Percentiles rank a stretch among this genome's conserved stretches.
Conservation (phyloP, 225 moss, liverwort and hornwort species). For the Marchantia polymorpha region DNA sequence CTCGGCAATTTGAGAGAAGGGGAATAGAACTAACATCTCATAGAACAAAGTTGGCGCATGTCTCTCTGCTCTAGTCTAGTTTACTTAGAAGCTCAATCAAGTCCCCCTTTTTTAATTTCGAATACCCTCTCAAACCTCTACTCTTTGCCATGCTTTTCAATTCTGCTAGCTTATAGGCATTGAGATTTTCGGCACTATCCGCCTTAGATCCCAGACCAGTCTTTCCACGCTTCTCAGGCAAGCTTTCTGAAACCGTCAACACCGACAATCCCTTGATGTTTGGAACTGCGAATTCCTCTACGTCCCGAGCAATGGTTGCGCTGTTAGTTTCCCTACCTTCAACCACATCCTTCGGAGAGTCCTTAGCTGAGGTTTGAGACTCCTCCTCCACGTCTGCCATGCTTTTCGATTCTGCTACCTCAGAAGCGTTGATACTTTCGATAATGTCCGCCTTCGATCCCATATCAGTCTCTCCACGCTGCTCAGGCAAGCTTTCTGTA, state of each 20-base stretch:
- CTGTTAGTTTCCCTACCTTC: background rate
- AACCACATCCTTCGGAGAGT: background rate
- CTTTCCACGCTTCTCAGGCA: background rate
- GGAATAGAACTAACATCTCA: background rate
- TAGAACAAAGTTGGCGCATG: background rate
- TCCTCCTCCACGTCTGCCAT: conserved; percentile 33
- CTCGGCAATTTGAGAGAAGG: background rate
- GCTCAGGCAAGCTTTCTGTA: background rate
- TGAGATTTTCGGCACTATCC: conserved; percentile 10
- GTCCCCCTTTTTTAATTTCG: conserved; percentile 62
- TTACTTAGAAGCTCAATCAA: conserved; percentile 56
- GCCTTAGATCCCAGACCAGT: background rate
- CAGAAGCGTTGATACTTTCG: conserved; percentile 32
- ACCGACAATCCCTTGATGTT: conserved; percentile 14
- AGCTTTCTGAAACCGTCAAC: background rate
- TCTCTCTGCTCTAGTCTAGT: conserved; percentile 18
- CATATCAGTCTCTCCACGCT: background rate
- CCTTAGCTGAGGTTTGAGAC: background rate
- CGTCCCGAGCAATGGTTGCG: background rate
- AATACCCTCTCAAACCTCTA: conserved; percentile 69
- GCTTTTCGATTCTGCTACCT: conserved; percentile 57
- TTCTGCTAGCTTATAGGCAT: conserved; percentile 47
- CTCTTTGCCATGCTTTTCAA: conserved; percentile 66
- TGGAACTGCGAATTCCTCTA: background rate
- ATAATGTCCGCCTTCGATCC: background rate